Base-by-base conservation (phyloP, 768 basidiomycete genomes). In the Suillus hirtellus region DNA sequence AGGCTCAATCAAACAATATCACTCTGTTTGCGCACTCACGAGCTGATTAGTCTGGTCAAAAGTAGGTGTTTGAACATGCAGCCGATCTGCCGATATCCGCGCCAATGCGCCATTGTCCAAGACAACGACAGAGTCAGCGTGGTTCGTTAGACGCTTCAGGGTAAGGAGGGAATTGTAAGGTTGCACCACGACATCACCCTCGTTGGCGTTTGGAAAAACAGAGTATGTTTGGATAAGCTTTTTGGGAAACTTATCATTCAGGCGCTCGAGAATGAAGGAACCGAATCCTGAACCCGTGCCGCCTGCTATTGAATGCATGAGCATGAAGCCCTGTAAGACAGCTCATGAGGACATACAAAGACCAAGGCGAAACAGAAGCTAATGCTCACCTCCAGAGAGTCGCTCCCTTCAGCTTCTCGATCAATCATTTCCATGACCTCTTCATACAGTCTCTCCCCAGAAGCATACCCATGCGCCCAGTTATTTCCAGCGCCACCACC, bases 401-500 rank as follows among this genome's bases (percentile, higher is more conserved):
- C 96, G 73, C 94, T 96, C 17, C 96, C 96, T 74, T 99, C 96
- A 9, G 96, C 96, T 77, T 99, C 96, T 27, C 96, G 85, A 73
- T 99, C 96, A 62, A 99, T 86, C 95, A 99, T 98, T 75, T 99
- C 96, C 88, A 99, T 95, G 63, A 98, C 86, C 67, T 98, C 96
- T 70, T 98, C 96, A 73, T 96, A 97, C 65, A 95, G 84, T 64
- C 84, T 82, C 77, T 99, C 96, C 60, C 96, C 97, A 6, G 90
- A 85, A 9, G 89, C 83, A 72, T 96, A 96, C 15, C 96, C 96
- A 68, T 95, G 93, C 0, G 96, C 96, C 94, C 96, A 99, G 73
- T 98, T 99, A 71, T 99, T 99, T 19, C 97, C 97, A 14, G 97
- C 97, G 40, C 97, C 97, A n/a, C 97, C 96, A 5, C 97, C 97